Base-by-base conservation (phyloP, 1,284 basidiomycete species). In the Xerocomus nothofagi region DNA sequence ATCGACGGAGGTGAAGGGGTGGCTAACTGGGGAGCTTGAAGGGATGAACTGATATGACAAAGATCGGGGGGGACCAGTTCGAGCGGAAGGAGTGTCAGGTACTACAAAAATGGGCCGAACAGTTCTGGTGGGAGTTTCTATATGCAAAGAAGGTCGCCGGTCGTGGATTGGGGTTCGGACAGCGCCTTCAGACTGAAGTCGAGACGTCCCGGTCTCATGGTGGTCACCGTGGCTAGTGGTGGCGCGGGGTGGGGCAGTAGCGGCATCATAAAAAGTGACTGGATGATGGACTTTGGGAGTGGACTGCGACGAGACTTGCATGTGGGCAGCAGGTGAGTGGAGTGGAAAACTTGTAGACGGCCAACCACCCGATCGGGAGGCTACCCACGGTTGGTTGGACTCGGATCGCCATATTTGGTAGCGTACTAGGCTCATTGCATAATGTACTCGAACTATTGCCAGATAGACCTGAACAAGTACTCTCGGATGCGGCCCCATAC, bases 61-160 rank as follows among this genome's bases (percentile, higher is more conserved):
- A 0, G 87, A 86, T 32, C 87, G 76, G 9, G 87, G 87, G 36
- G 86, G 85, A 17, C 87, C 87, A 6, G 85, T 88, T 40, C 86
- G 75, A 41, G 73, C 71, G 5, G 84, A 80, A 11, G 87, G 87
- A 0, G 84, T 84, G 52, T 74, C 70, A 34, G 68, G 73, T 24
- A 65, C 63, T 36, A 59, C 56, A 9, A 44, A 18, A 8, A 47
- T 27, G 34, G 50, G 50, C 26, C 52, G 57, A 23, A 50, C 36
- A 3, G 40, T 26, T 17, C 43, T 54, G 24, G 21, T 10, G 24
- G 50, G 38, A 10, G 55, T 53, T 20, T 47, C 39, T 50, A 55
- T 32, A n/a, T 50, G 55, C 23, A 54, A 43, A 8, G 40, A 24
- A 20, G 53, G 55, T 39, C 46, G 51, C 10, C 42, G 57, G 10